Evolutionary conservation across 192 early-diverging fungal species (phyloP), one percentile per base, ranked within the genome.

Genomic region (Coemansia sp.): DNA sequence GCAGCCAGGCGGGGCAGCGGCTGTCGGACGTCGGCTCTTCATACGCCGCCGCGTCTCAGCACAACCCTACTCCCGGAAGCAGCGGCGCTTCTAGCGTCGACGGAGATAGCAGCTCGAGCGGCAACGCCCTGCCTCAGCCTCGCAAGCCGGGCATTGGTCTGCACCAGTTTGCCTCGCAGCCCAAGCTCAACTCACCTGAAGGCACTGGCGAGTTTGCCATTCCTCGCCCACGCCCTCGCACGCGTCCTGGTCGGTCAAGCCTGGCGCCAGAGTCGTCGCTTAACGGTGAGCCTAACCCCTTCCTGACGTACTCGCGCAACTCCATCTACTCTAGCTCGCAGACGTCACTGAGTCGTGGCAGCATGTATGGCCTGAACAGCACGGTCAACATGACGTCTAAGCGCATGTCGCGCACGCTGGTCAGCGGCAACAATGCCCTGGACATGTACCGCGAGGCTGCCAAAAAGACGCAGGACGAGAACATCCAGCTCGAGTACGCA

Each of bases 401-500:
- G 73, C 80, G 79, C 73, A 83, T 78, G 78, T 86, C 85, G 54
- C 77, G 74, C 51, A 80, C 85, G 12, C 73, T 86, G 66, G 74
- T 83, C 33, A 83, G 75, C 68, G 82, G 78, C 7, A 80, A 75
- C 65, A 80, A 79, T 40, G 85, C 73, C 15, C 74, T 91, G 44
- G 87, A 89, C 63, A 91, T 87, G 69, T 94, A 92, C 71, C 90
- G 93, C 7, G 89, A 93, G 49, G 88, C 89, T 52, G 93, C 92
- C 12, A 89, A 86, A 73, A 92, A 92, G 74, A 92, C 92, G 40
- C 89, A 90, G 69, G 90, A 94, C 76, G 78, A 87, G 24, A 77
- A 87, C 27, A 88, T 89, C 46, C 92, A 95, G 85, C 60, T 92
- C 54, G 89, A 89, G 42, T 95, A 90, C 79, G 90, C 90, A 46